Conservation (phyloP, 306 rosid genomes). For the Dicorynia guianensis region DNA sequence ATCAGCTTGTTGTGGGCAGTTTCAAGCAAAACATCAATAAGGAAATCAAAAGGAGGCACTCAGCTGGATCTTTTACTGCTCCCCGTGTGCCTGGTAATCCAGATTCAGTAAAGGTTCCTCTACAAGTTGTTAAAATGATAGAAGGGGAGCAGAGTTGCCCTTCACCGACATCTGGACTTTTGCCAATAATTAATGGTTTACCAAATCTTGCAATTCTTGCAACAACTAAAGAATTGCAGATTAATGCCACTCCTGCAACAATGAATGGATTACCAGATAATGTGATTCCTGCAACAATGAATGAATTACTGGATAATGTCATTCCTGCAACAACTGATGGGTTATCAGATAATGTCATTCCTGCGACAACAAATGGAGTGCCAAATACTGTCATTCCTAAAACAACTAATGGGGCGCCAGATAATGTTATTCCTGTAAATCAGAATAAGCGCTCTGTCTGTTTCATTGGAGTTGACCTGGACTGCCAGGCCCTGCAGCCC, state of each 20-base stretch:
- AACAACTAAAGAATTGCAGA: background rate
- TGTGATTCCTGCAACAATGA: background rate
- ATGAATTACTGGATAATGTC: background rate
- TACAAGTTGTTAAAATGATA: background rate
- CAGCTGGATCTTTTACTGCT: background rate
- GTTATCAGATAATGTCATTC: background rate
- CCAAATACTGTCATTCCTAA: background rate
- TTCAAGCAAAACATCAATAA: constrained; percentile 39
- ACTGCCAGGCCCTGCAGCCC: background rate
- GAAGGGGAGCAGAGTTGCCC: background rate
- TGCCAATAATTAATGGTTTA: constrained; percentile 12
- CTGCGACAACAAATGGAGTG: background rate
- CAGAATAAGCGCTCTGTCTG: constrained; percentile 14
- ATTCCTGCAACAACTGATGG: constrained; percentile 22
- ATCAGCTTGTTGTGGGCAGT: constrained; percentile 47
- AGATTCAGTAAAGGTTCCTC: constrained; percentile 4
- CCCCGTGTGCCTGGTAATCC: background rate
- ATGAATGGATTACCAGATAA: background rate
- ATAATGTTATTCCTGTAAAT: constrained; percentile 1
- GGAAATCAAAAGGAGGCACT: constrained; percentile 7
- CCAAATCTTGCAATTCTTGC: background rate
- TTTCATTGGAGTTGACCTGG: background rate
- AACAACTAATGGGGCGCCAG: background rate
- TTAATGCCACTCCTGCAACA: background rate
- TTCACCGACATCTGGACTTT: constrained; percentile 22